Evolutionary conservation across 2,329 filamentous ascomycete genomes (phyloP), one percentile per base, ranked within the genome.

Genomic region (Clonostachys chloroleuca): DNA sequence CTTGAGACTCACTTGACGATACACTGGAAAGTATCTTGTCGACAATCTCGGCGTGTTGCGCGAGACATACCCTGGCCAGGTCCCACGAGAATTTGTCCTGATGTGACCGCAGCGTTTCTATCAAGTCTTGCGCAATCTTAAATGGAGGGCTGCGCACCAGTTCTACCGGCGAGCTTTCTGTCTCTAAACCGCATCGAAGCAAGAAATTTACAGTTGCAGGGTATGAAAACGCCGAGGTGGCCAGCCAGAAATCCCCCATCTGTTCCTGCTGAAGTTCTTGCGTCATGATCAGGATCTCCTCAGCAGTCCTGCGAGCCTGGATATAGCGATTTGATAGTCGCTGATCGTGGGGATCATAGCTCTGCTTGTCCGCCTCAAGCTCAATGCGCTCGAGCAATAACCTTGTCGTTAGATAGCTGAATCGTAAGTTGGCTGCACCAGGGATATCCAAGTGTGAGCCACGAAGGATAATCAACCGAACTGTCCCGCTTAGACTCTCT

Each of bases 131-230:
- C 1, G 74, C 71, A 46, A 75, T 64, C n/a, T 59, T 58, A 10
- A 77, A 57, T 0, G 71, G 70, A 7, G 54, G 57, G 42, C 66
- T 68, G 37, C 67, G 61, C 3, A 61, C 60, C 1, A 73, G 59
- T 0, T 61, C 61, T 0, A 53, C 51, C 1, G 62, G 56, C 1
- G 62, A 63, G 10, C 63, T 68, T 47, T 69, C 69, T 4, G 67
- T 66, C 47, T 75, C 68, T 3, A 79, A 56, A 0, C 70, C 73
- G 47, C 70, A 74, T 3, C 76, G 66, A 9, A 80, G 57, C 30
- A 79, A 56, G 37, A 78, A 77, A 39, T 70, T 77, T 13, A 72
- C 68, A 0, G 77, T 73, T 2, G 72, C 70, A 0, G 73, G 67
- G n/a, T 77, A 67, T 1, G 68, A 62, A 47, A 76, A 78, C 1